These are phyloP conservation scores for Cymbidium sinense DNA, from an alignment of 106 monocot genomes.

Conservation along the genomic window DNA sequence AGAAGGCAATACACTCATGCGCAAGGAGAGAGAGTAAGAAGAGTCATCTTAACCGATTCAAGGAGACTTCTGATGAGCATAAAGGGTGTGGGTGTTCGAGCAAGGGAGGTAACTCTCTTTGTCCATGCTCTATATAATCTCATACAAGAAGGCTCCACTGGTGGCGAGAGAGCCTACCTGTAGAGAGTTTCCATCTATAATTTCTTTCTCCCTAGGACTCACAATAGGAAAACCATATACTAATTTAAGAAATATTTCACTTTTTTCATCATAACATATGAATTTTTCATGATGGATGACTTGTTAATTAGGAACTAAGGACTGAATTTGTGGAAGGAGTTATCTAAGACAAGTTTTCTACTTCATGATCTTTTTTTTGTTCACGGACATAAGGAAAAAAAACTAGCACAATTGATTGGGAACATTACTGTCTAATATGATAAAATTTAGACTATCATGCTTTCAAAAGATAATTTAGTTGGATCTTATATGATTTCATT, in stretches of 20 bases:
- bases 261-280: neutral
- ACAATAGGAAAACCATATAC: no score
- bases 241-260: neutral
- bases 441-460: neutral
- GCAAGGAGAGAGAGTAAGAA: no score
- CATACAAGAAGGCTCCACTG: no score
- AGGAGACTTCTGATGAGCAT: no score
- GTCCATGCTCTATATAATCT: no score
- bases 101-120: no score
- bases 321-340: neutral
- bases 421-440: neutral
- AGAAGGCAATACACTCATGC: no score
- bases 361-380: neutral
- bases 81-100: no score
- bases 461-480: neutral
- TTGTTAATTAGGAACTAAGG: neutral
- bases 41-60: no score
- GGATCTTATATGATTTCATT: neutral
- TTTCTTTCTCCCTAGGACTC: neutral
- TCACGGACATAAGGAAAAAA: neutral
- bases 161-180: no score
- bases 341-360: neutral
- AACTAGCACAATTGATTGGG: neutral
- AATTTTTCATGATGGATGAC: neutral
- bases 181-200: neutral